Evolutionary conservation across 257 asterid species (phyloP), one percentile per base, ranked within the genome.

Genomic region (Capsicum chinense): DNA sequence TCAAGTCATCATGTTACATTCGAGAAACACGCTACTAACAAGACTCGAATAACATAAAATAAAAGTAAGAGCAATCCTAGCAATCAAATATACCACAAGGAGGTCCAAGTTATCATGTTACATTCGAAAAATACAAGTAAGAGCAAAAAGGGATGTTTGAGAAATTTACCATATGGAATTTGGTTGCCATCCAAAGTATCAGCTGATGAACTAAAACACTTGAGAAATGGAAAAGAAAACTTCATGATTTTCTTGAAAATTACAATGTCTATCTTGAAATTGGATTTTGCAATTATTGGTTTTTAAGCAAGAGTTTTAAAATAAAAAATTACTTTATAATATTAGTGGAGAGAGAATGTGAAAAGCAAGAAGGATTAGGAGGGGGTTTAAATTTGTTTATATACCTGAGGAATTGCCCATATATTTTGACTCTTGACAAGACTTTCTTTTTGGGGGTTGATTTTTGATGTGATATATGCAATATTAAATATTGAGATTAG

Each of bases 181-280:
- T 81, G 58, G 57, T 78, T 67, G 67, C 10, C 59, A 12, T 66
- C 70, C 21, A 85, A 26, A 9, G 37, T 74, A 47, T 26, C 44
- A 15, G 87, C 6, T 47, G 87, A 74, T 78, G 89, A 80, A 17
- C 83, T 73, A 84, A 91, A 90, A 84, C 94, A 92, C 33, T 86
- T 26, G 3, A 89, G 69, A 35, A 88, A 47, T 14, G 91, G 71
- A 73, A 83, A 48, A 56, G 89, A 62, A 42, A 86, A 76, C 78
- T 87, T 87, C 92, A 89, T 90, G 44, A 15, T 67, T 62, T 44
- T 68, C 79, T 5, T 66, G 73, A 66, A 66, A 26, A 66, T 66
- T 15, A 66, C 35, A 66, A 1, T 33, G 1, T 17, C 9, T 12
- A 6, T 66, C 81, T 74, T 74, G 44, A 21, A 21, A 50, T 50